Evolutionary conservation across 1,284 basidiomycete species (phyloP), one percentile per base, ranked within the genome.

Genomic region (Pyrrhoderma lamaoense): DNA sequence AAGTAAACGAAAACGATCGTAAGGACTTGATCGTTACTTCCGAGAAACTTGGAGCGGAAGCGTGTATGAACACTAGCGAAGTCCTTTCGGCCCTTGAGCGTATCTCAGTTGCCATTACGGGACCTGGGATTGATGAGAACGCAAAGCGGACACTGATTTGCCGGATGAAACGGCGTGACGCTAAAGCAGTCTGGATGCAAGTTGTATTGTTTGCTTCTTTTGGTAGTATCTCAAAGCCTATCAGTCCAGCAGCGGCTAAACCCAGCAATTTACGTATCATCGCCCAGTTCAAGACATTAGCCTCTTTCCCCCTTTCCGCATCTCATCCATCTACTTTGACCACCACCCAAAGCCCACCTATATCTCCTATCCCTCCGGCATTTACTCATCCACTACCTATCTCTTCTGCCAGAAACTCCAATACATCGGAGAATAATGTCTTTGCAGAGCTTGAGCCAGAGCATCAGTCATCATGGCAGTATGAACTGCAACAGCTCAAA

Each of bases 401-500:
- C 23, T 23, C 8, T 25, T 21, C 53, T 16, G 43, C 22, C 5
- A 8, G 51, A 22, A 43, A 48, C 22, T 23, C 34, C 13, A 25
- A 27, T 27, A 14, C 16, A 11, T 46, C 38, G 1, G 11, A n/a
- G 9, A 35, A 42, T 14, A 80, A 86, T 57, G 66, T 92, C 8
- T 92, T 91, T 58, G 80, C 79, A 43, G 88, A 89, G 64, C 74
- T 93, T 18, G 81, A 85, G 42, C 73, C 76, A 0, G 65, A 68
- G 7, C 69, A 83, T 9, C 80, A 75, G 18, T 83, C 84, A 36
- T 89, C 85, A 57, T 95, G 93, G 92, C 91, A 93, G 67, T 94
- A 92, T 62, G 91, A 93, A 68, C 72, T 95, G 35, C 87, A 93
- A 67, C 88, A 93, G 67, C 73, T 93, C 59, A 77, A 82, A 63